Evolutionary conservation across 768 basidiomycete species (phyloP).

Genomic region (Pisolithus sp.): DNA sequence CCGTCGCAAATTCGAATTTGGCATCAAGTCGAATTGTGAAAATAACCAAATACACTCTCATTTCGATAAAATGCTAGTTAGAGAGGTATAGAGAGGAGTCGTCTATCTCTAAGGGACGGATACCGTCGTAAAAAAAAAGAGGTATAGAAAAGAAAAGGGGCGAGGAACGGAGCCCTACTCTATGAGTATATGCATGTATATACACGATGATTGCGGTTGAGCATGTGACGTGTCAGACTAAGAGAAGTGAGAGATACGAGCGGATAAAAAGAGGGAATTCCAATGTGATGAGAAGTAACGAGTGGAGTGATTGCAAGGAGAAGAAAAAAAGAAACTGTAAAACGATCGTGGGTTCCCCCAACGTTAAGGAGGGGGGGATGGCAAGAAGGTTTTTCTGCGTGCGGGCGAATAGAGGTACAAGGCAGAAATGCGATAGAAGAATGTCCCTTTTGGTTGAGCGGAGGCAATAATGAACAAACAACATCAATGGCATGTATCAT

Average conservation of each 20-base stretch:
- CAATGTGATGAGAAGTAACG: background rate
- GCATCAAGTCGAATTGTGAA: background rate
- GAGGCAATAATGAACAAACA: background rate
- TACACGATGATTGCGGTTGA: background rate
- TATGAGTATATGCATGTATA: slow-evolving; percentile 5
- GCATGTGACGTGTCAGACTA: background rate
- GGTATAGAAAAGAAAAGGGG: background rate
- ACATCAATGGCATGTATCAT: background rate
- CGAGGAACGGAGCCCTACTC: background rate
- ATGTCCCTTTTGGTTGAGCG: slow-evolving; percentile 14
- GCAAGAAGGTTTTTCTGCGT: background rate
- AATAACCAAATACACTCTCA: background rate
- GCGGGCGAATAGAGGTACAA: slow-evolving; percentile 6
- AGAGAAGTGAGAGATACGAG: background rate
- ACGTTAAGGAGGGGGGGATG: background rate
- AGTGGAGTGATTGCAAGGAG: background rate
- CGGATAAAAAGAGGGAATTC: background rate
- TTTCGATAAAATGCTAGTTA: background rate
- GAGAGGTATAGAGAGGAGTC: background rate
- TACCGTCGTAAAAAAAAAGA: background rate
- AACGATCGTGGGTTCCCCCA: background rate
- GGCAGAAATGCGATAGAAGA: slow-evolving; percentile 7
- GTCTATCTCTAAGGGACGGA: background rate
- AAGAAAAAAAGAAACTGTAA: background rate
- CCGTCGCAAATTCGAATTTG: too few species aligned